Base-by-base conservation (phyloP, 345 rosid species). In the Murraya koenigii region DNA sequence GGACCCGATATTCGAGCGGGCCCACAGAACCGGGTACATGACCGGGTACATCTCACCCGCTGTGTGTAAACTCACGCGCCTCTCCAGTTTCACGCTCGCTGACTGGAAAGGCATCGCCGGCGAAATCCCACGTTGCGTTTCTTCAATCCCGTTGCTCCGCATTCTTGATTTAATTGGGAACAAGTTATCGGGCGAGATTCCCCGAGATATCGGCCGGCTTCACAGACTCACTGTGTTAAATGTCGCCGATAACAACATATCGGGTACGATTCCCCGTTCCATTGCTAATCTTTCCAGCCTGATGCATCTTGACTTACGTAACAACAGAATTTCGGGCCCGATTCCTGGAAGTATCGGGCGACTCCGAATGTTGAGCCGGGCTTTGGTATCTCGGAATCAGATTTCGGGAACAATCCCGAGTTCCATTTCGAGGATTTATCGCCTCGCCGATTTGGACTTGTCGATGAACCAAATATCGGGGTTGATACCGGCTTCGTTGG, bases 21-120 rank as follows among this genome's bases (percentile, higher is more conserved):
- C 97, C 23, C 83, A 79, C 63, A 85, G 93, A 9, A 74, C 95
- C 72, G 97, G 97, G 10, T 90, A 33, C 88, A 94, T 93, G 97
- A 93, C 91, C 52, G 98, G 97, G 0, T 67, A 78, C 64, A 91
- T 94, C 78, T 86, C 94, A 7, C 86, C 93, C 0, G 74, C 90
- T 0, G 82, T 95, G 10, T 95, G 98, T 67, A 83, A 80, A 65
- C 89, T 93, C 28, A 4, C 86, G 26, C 81, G 89, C 39, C 97
- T 95, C 72, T 89, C 97, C 66, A 85, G 88, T 67, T 69, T 93
- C 73, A 93, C 85, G 6, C 80, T 94, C 39, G 95, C 98, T 32
- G 97, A 95, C 54, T 95, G 97, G 98, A 93, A 95, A 83, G 98
- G 95, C 4, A 93, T 95, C 74, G 58, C 93, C 39, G 97, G 98